A percentile compares a stretch with the other conserved stretches of the same genome.
Conservation (phyloP, 2,329 filamentous ascomycete species). For the Fusarium euwallaceae region DNA sequence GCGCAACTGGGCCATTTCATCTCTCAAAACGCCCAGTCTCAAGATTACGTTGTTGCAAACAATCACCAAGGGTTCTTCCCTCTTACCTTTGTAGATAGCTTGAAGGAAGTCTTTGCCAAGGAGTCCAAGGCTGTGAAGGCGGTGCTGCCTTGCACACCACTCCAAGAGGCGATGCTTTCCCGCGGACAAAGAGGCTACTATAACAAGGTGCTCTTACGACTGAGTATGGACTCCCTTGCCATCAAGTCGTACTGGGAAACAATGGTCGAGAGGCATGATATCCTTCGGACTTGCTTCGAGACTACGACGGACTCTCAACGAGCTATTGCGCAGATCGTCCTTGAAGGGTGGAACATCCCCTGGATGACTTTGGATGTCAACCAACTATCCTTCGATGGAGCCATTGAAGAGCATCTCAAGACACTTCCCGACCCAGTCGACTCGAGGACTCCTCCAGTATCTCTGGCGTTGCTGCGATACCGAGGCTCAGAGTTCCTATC, state of each 20-base stretch:
- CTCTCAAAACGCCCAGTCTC: constrained; percentile 3
- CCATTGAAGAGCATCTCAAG: constrained; percentile 56
- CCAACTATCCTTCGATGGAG: constrained; percentile 51
- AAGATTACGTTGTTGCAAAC: neutral
- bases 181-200: constrained; percentile 70
- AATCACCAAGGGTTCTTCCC: constrained; percentile 44
- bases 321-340: constrained; percentile 80
- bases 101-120: constrained; percentile 51
- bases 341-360: constrained; percentile 59
- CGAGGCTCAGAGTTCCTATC: constrained; percentile 56
- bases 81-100: constrained; percentile 35
- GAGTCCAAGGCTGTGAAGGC: constrained; percentile 58
- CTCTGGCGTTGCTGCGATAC: constrained; percentile 57
- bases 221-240: constrained; percentile 62
- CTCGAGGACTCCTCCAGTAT: constrained; percentile 60
- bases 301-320: constrained; percentile 70
- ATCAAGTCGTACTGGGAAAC: constrained; percentile 73
- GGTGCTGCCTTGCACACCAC: constrained; percentile 84
- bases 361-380: constrained; percentile 56
- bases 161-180: constrained; percentile 89
- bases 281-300: constrained; percentile 82
- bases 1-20: constrained; percentile 65
- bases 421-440: constrained; percentile 58
- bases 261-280: constrained; percentile 77
- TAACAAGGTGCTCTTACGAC: constrained; percentile 77